Base-by-base conservation (phyloP, 805 yeast genomes). In the Scheffersomyces spartinae region DNA sequence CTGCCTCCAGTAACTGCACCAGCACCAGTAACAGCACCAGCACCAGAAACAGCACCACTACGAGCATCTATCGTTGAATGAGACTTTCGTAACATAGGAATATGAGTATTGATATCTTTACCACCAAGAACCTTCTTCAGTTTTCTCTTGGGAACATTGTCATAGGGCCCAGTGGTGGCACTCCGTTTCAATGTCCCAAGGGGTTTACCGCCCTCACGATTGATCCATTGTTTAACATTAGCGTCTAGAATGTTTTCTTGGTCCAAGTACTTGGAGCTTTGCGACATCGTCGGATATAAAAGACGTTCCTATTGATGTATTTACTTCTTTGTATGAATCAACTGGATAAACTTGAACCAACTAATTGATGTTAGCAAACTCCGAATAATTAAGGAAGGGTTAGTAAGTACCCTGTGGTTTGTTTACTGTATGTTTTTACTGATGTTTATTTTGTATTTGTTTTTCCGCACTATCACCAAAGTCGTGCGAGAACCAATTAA, bases 81-180 rank as follows among this genome's bases (percentile, higher is more conserved):
- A 4, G 61, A 51, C 25, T 61, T 43, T 22, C 37, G 51, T 28
- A 59, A 42, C 1, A 43, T 30, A 6, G 52, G 49, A 15, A 43
- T 21, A 11, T 34, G 33, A 19, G 33, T 33, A 35, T 59, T 59
- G 20, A 43, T 52, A 35, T 52, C 54, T 30, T 59, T 59, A 2
- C 64, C 64, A 4, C 62, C 59, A n/a, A n/a, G n/a, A n/a, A n/a
- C n/a, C n/a, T n/a, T n/a, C n/a, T n/a, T n/a, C n/a, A n/a, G n/a
- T n/a, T n/a, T n/a, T n/a, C n/a, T n/a, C n/a, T n/a, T n/a, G n/a
- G n/a, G n/a, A n/a, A n/a, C n/a, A n/a, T n/a, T n/a, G n/a, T n/a
- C n/a, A n/a, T n/a, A n/a, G n/a, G n/a, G n/a, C n/a, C n/a, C n/a
- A n/a, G n/a, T 25, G 58, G 44, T 3, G 66, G 66, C 6, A 47